Evolutionary conservation across 1,139 yeast species (phyloP), one percentile per base, ranked within the genome.

Genomic region (Sugiyamaella pinicola): DNA sequence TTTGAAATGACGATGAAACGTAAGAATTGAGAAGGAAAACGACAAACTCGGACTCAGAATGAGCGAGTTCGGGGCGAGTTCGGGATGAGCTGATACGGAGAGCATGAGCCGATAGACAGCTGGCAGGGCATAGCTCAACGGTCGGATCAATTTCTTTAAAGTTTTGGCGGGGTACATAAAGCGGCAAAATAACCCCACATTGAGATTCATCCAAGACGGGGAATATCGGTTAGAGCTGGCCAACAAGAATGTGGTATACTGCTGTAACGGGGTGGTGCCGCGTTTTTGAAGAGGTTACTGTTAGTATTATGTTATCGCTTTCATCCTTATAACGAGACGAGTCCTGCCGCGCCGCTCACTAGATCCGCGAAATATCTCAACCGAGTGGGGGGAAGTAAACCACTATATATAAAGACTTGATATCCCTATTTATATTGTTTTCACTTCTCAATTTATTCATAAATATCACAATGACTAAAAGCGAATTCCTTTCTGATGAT

Each of bases 401-500:
- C n/a, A 3, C 9, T 26, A 31, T 31, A 31, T 31, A 31, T 31
- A 31, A 31, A n/a, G 17, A 31, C 31, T n/a, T 26, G 12, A 26
- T 2, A 10, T 31, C 35, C 35, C 17, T 31, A 17, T n/a, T 31
- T 7, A 12, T 21, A 5, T 13, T 6, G 13, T 12, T 35, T 24
- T 13, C 37, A 24, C 24, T 21, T 35, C 18, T 31, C 17, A 10
- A 18, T 18, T 28, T 17, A 5, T 29, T 31, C 19, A 12, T 12
- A 33, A 38, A 19, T 12, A 22, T 13, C 39, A 47, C 17, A 5
- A 52, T 52, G 55, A 52, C 55, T 7, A 38, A 47, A 26, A 31
- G 39, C 12, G 43, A 47, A 35, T 41, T 41, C 22, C 29, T 39
- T 34, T 47, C 54, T 15, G 54, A 51, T 26, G 49, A 28, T n/a